Evolutionary conservation across 176 grass and related monocot species (phyloP).

Genomic region (barley (Hordeum vulgare)): MorexV3_pseudomolecules_assembly NC_058524.1:39461196-39461695

Average conservation of each 20-base stretch:
- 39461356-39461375: conserved; percentile 58
- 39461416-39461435: conserved; percentile 57
- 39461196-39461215: conserved; percentile 61
- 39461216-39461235: conserved; percentile 50
- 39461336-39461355: conserved; percentile 53
- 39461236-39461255: conserved; percentile 47
- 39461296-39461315: conserved; percentile 33
- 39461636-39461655: conserved; percentile 50
- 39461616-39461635: conserved; percentile 58
- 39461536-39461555: conserved; percentile 66
- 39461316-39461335: conserved; percentile 52
- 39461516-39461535: conserved; percentile 75
- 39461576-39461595: conserved; percentile 53
- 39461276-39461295: conserved; percentile 48
- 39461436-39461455: conserved; percentile 50
- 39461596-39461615: conserved; percentile 65
- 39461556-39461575: conserved; percentile 73
- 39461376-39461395: conserved; percentile 75
- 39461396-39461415: conserved; percentile 53
- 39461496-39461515: conserved; percentile 73
- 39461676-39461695: conserved; percentile 39
- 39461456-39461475: conserved; percentile 70
- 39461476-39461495: conserved; percentile 67
- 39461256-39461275: conserved; percentile 55
- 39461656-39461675: conserved; percentile 48